phyloP scores from a whole-genome alignment of 2,329 filamentous ascomycete species.

The Penicillium glabrum region DNA sequence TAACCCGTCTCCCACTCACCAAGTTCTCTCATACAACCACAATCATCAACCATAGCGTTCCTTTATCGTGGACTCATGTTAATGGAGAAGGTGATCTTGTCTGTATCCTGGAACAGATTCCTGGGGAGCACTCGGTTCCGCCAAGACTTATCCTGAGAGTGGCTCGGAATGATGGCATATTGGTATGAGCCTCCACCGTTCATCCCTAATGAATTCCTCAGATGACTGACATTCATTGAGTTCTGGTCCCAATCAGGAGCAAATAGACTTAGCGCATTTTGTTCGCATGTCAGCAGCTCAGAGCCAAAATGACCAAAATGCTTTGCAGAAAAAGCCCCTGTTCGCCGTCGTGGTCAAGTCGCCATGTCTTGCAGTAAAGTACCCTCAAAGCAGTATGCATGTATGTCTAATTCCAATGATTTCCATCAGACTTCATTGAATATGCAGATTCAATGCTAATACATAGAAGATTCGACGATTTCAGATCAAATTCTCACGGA shows the following conservation, averaged over 20 bases:
- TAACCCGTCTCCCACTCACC: slow-evolving; percentile 29
- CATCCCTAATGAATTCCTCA: background rate
- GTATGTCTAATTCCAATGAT: slow-evolving; percentile 2
- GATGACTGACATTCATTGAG: background rate
- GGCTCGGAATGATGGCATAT: slow-evolving; percentile 30
- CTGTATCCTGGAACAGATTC: slow-evolving; percentile 36
- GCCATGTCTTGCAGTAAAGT: slow-evolving; percentile 49
- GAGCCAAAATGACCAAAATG: slow-evolving; percentile 14
- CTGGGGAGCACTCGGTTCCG: slow-evolving; percentile 2
- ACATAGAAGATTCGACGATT: slow-evolving; percentile 42
- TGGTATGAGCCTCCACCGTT: slow-evolving; percentile 29
- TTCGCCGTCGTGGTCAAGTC: slow-evolving; percentile 46
- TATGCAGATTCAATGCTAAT: background rate
- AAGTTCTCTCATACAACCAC: slow-evolving; percentile 49
- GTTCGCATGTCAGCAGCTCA: slow-evolving; percentile 25
- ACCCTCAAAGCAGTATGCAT: slow-evolving; percentile 35
- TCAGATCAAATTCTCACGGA: slow-evolving; percentile 44
- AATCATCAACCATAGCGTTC: slow-evolving; percentile 35
- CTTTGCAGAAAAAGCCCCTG: slow-evolving; percentile 23
- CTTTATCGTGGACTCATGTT: slow-evolving; percentile 47
- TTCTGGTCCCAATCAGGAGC: slow-evolving; percentile 33
- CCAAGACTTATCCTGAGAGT: slow-evolving; percentile 34
- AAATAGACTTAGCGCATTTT: slow-evolving; percentile 40
- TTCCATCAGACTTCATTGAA: background rate
- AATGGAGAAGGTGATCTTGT: slow-evolving; percentile 37